phyloP scores from a whole-genome alignment of 108 stramenopile species.

The Chaetoceros muelleri region DNA sequence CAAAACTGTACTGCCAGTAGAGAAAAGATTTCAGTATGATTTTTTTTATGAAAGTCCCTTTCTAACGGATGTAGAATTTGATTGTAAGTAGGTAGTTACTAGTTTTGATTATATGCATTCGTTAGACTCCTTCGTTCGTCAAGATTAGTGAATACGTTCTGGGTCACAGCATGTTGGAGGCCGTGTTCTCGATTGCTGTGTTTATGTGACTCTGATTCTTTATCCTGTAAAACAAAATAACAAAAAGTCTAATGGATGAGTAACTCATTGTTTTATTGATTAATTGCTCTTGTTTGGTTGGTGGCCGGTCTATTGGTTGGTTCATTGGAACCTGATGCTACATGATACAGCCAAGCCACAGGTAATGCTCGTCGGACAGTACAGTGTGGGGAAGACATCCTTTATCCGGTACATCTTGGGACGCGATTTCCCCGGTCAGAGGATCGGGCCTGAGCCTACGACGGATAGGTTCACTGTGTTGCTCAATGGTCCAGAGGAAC shows the following conservation, averaged over 20 bases:
- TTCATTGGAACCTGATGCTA: too few species aligned
- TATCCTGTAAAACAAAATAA: neutral
- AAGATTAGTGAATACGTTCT: too few species aligned
- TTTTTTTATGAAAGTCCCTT: slow-evolving; percentile 81
- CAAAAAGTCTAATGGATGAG: neutral
- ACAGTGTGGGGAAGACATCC: slow-evolving; percentile 93
- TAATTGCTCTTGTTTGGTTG: neutral
- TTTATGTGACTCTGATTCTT: too few species aligned
- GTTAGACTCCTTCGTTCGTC: too few species aligned
- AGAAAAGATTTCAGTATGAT: slow-evolving; percentile 75
- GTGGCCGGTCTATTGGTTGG: neutral
- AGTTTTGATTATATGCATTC: neutral
- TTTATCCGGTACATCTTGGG: slow-evolving; percentile 83
- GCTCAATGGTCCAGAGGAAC: slow-evolving; percentile 92
- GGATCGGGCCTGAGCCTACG: slow-evolving; percentile 98
- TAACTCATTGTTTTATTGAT: neutral
- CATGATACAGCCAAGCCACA: slow-evolving; percentile 79
- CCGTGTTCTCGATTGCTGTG: too few species aligned
- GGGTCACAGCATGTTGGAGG: too few species aligned
- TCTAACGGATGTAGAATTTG: slow-evolving; percentile 79
- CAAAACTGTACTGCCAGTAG: slow-evolving; percentile 63
- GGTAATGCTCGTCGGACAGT: slow-evolving; percentile 95
- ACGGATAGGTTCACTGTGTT: slow-evolving; percentile 95
- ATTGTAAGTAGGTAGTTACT: slow-evolving; percentile 57
- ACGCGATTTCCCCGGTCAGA: slow-evolving; percentile 78